phyloP scores from a whole-genome alignment of 768 basidiomycete species.

The Russula sp. region DNA sequence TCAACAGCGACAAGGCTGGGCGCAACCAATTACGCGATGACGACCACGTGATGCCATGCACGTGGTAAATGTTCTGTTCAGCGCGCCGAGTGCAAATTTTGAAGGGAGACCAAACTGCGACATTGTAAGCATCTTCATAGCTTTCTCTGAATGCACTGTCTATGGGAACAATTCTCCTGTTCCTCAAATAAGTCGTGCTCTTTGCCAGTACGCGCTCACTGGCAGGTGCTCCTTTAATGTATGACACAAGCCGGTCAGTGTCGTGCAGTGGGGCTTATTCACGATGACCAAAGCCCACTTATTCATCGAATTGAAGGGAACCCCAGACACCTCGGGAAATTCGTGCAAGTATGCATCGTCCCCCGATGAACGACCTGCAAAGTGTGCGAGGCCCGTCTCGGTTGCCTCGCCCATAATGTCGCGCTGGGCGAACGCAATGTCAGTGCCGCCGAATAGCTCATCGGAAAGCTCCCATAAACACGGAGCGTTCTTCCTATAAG shows the following conservation, averaged over 20 bases:
- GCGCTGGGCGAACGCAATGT: constrained; percentile 56
- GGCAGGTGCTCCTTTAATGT: constrained; percentile 59
- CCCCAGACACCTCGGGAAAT: constrained; percentile 60
- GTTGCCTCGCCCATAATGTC: constrained; percentile 67
- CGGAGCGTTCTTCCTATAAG: too few relatives aligned
- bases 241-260: constrained; percentile 44
- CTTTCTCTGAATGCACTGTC: constrained; percentile 47
- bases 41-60: constrained; percentile 69
- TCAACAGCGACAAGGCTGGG: too few relatives aligned
- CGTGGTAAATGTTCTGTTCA: constrained; percentile 24
- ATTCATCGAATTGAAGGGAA: constrained; percentile 68
- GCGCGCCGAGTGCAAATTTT: not conserved
- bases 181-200: constrained; percentile 53
- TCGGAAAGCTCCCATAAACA: too few relatives aligned
- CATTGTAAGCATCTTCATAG: constrained; percentile 62
- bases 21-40: constrained; percentile 70
- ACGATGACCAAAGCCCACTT: constrained; percentile 72
- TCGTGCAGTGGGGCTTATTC: constrained; percentile 43
- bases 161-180: constrained; percentile 43
- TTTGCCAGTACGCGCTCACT: constrained; percentile 57
- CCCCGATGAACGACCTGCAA: constrained; percentile 50
- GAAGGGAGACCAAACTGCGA: constrained; percentile 29
- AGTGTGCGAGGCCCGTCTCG: constrained; percentile 64
- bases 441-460: constrained; percentile 29
- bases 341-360: constrained; percentile 47